Base-by-base conservation (phyloP, 345 rosid genomes). In the Pistacia integerrima region DNA sequence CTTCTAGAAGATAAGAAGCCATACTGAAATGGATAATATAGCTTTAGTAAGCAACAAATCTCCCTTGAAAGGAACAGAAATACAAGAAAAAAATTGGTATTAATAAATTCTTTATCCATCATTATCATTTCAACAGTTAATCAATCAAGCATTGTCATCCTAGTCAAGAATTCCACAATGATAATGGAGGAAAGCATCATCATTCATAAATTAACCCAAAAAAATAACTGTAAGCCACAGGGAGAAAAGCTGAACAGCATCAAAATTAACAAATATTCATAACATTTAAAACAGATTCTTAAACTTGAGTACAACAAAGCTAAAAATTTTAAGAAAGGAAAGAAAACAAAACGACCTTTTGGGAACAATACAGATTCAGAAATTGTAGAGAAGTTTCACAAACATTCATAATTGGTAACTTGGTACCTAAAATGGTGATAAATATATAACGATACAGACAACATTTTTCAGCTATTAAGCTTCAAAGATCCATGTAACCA, bases 1-100 rank as follows among this genome's bases (percentile, higher is more conserved):
- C 73, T 79, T 68, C 82, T 76, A 69, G 54, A 62, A 62, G 63
- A 69, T 57, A 60, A 75, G 68, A 78, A 78, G 62, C 80, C 86
- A 80, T 78, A 62, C 88, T 88, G 90, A 70, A 74, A 81, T 35
- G 67, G 33, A 71, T n/a, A 69, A 4, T 70, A 72, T 14, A 20
- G 59, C 67, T 60, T 35, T 20, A 65, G 46, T 76, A 46, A 80
- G 74, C 49, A 79, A 64, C 78, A 16, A 33, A 56, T 46, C 14
- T 25, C 35, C 48, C 11, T 2, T 2, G 4, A 58, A 48, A 25
- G 67, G 72, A 73, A 82, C 73, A 69, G 69, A 79, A 78, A 73
- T 67, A 38, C 22, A 38, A 18, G 64, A 69, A 57, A 57, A 74
- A 52, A 33, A 30, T 9, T 12, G 12, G 25, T 33, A 67, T 51